These are phyloP conservation scores for Skeletonema grethae DNA, from an alignment of 108 stramenopile genomes.

Conservation along the genomic window DNA sequence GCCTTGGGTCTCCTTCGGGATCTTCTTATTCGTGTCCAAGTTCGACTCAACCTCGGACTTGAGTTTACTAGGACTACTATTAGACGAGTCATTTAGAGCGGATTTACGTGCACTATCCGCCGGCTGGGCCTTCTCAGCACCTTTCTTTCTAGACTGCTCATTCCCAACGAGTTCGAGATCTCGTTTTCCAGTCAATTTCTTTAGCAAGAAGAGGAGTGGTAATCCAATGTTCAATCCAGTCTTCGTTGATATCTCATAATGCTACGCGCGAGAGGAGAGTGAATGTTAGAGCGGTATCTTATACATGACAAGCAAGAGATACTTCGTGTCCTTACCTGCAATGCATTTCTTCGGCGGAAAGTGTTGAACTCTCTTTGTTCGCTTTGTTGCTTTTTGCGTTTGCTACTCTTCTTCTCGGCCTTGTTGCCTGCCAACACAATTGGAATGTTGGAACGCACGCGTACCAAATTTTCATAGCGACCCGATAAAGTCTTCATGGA, in stretches of 20 bases:
- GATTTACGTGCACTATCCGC: background rate
- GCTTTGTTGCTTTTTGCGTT: constrained; percentile 58
- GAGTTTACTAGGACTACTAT: background rate
- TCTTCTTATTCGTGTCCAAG: background rate
- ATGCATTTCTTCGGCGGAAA: constrained; percentile 86
- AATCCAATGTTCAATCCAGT: constrained; percentile 88
- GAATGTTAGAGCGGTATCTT: background rate
- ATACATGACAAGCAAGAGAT: background rate
- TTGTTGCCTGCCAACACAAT: constrained; percentile 89
- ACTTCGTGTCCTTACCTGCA: constrained; percentile 9
- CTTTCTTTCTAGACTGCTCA: background rate
- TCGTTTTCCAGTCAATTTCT: constrained; percentile 71
- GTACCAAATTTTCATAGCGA: constrained; percentile 77
- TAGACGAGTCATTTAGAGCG: background rate
- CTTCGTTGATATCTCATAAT: constrained; percentile 89
- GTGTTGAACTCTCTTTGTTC: constrained; percentile 73
- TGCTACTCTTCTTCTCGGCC: constrained; percentile 88
- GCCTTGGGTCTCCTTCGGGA: constrained; percentile 15
- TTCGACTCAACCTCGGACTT: background rate
- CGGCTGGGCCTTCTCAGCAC: background rate
- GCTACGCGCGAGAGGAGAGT: constrained; percentile 38
- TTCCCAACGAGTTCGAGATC: constrained; percentile 27
- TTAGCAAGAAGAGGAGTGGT: constrained; percentile 79
- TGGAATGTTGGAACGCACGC: constrained; percentile 89
- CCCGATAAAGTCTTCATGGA: constrained; percentile 87